phyloP scores from a whole-genome alignment of 345 rosid genomes.

The Bretschneidera sinensis region DNA sequence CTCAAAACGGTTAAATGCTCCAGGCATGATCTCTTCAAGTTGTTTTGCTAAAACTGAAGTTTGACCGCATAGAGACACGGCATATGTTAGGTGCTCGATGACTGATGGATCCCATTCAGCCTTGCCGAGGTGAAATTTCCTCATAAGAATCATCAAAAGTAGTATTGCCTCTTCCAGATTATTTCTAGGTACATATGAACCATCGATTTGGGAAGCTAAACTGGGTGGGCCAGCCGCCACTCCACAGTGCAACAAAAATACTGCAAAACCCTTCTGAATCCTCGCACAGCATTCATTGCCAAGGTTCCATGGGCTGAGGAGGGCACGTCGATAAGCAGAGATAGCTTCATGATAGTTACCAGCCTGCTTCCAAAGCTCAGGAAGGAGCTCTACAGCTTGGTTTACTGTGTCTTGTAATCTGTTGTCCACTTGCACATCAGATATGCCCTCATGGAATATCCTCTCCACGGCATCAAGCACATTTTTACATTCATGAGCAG shows the following conservation, averaged over 20 bases:
- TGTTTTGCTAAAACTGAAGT: slow-evolving; percentile 73
- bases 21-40: slow-evolving; percentile 80
- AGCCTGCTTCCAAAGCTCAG: slow-evolving; percentile 75
- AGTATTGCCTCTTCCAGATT: slow-evolving; percentile 92
- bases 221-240: slow-evolving; percentile 81
- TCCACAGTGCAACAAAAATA: slow-evolving; percentile 78
- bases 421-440: slow-evolving; percentile 69
- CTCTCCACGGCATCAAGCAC: slow-evolving; percentile 90
- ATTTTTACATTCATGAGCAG: slow-evolving; percentile 74
- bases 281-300: slow-evolving; percentile 68
- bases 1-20: slow-evolving; percentile 67
- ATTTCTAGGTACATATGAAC: slow-evolving; percentile 74
- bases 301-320: slow-evolving; percentile 87
- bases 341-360: slow-evolving; percentile 64
- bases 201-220: slow-evolving; percentile 67
- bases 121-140: slow-evolving; percentile 59
- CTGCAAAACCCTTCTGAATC: slow-evolving; percentile 84
- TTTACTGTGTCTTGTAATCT: slow-evolving; percentile 77
- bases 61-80: slow-evolving; percentile 65
- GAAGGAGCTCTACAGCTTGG: slow-evolving; percentile 90
- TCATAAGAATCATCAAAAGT: slow-evolving; percentile 72
- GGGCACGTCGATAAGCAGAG: slow-evolving; percentile 75
- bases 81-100: slow-evolving; percentile 79
- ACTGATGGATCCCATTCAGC: slow-evolving; percentile 78
- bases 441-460: slow-evolving; percentile 77